Base-by-base conservation (phyloP, 2,329 filamentous ascomycete genomes). In the Penicillium italicum region DNA sequence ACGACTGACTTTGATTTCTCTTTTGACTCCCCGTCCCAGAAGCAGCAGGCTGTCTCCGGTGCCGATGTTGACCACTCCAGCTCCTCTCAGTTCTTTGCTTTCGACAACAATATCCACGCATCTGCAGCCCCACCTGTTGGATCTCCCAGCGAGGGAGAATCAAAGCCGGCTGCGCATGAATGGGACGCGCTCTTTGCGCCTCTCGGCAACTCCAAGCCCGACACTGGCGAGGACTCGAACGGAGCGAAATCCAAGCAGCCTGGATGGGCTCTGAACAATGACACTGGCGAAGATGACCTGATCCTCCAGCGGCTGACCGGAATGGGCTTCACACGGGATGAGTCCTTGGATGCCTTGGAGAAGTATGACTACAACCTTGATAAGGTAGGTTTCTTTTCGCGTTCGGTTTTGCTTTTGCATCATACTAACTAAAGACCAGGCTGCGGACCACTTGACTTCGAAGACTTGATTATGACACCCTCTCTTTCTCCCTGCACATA, bases 311-410 rank as follows among this genome's bases (percentile, higher is more conserved):
- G 91, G 64, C 74, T 97, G 68, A 96, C 90, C 1, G 82, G 84
- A 10, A 96, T 97, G 91, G 93, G 93, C 0, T 97, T 95, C 70
- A 76, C 85, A 5, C 82, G 93, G 30, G 77, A 80, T 8, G 85
- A 90, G 48, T 89, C 91, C 16, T 77, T 97, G 34, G 80, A 80
- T 47, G 93, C 94, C 24, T 77, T 97, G 70, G 93, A 97, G 79
- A 92, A 93, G 73, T 96, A 89, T 72, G 91, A 97, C 76, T 97
- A 97, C 76, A 94, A 97, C 73, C 82, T 97, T 71, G 91, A 96
- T 75, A 91, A 90, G 84, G 93, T 96, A 77, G 77, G 85, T 79
- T 49, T n/a, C 41, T 42, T 8, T 12, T 18, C 24, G 18, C 28
- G 9, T 14, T 44, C 18, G 18, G n/a, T 6, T 24, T 22, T 45